Percentiles rank a stretch among this genome's conserved stretches.
Conservation (phyloP, 1,284 basidiomycete genomes). For the Irpex sp. region DNA sequence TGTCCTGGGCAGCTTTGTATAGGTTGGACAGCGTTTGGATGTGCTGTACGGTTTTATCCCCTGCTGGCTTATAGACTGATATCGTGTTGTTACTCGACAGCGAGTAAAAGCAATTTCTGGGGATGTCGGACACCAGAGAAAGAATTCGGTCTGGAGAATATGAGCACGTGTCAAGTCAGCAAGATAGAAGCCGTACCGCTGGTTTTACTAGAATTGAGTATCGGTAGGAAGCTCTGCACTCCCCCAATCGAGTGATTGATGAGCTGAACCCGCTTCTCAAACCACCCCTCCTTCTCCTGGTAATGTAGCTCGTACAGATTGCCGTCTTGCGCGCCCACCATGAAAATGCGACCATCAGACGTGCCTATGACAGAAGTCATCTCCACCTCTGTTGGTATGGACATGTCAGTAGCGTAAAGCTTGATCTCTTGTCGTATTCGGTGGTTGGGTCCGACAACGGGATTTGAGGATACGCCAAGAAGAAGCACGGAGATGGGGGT, state of each 20-base stretch:
- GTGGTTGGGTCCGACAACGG: slow-evolving; percentile 41
- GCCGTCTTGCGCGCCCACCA: slow-evolving; percentile 84
- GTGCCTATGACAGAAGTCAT: slow-evolving; percentile 85
- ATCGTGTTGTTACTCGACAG: slow-evolving; percentile 69
- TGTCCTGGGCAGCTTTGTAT: slow-evolving; percentile 70
- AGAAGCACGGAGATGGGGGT: slow-evolving; percentile 83
- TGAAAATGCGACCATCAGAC: slow-evolving; percentile 84
- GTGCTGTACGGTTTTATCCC: slow-evolving; percentile 63
- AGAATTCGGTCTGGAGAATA: slow-evolving; percentile 59
- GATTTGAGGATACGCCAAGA: slow-evolving; percentile 74
- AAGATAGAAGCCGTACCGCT: slow-evolving; percentile 46
- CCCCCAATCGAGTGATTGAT: slow-evolving; percentile 79
- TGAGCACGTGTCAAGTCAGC: slow-evolving; percentile 6
- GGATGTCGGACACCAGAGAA: slow-evolving; percentile 60
- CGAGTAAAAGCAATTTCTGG: slow-evolving; percentile 72
- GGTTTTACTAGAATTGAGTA: slow-evolving; percentile 51
- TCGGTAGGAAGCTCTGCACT: slow-evolving; percentile 71
- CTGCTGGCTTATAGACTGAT: slow-evolving; percentile 58
- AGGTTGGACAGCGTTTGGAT: slow-evolving; percentile 66
- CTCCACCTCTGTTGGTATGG: slow-evolving; percentile 72
- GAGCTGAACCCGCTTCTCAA: slow-evolving; percentile 79
- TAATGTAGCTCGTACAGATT: slow-evolving; percentile 94
- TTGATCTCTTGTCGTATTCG: slow-evolving; percentile 69
- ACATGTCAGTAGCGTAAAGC: slow-evolving; percentile 90
- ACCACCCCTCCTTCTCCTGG: slow-evolving; percentile 90